phyloP scores from a whole-genome alignment of 1,284 basidiomycete genomes.

The Meira nashicola region DNA sequence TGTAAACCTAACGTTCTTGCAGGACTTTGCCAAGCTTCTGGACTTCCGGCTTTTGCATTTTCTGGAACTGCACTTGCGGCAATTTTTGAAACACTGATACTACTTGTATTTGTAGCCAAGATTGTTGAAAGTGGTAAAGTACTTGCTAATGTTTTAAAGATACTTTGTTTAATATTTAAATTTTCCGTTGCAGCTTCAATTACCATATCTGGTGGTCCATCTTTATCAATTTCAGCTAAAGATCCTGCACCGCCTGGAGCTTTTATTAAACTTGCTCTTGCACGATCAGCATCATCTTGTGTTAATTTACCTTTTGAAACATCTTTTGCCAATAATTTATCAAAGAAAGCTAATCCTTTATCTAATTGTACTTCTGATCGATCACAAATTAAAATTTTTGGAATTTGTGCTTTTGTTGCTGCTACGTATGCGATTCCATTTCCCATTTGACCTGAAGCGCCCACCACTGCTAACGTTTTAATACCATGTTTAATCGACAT shows the following conservation, averaged over 20 bases:
- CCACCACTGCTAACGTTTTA: conserved; percentile 39
- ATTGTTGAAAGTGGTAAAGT: conserved; percentile 71
- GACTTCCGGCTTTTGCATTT: conserved; percentile 28
- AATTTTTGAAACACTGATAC: conserved; percentile 89
- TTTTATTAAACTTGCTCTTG: conserved; percentile 54
- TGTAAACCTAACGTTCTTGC: conserved; percentile 63
- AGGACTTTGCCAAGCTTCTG: conserved; percentile 31
- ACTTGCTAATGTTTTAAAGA: conserved; percentile 70
- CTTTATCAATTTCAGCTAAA: conserved; percentile 45
- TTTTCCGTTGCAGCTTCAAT: conserved; percentile 92
- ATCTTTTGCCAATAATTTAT: conserved; percentile 72
- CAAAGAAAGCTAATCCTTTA: conserved; percentile 69
- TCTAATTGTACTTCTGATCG: conserved; percentile 60
- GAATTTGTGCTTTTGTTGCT: conserved; percentile 55
- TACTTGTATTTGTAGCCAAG: conserved; percentile 87
- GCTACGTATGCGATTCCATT: conserved; percentile 77
- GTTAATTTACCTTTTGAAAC: conserved; percentile 74
- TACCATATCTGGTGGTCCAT: conserved; percentile 78
- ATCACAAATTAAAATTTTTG: conserved; percentile 30
- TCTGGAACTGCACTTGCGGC: conserved; percentile 59
- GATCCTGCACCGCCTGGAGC: conserved; percentile 24
- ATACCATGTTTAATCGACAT: conserved; percentile 24
- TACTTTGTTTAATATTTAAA: conserved; percentile 69
- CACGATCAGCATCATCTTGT: conserved; percentile 68
- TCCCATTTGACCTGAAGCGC: conserved; percentile 48